Conservation (phyloP, 2,329 filamentous ascomycete species). For the Lasiodiplodia citricola region DNA sequence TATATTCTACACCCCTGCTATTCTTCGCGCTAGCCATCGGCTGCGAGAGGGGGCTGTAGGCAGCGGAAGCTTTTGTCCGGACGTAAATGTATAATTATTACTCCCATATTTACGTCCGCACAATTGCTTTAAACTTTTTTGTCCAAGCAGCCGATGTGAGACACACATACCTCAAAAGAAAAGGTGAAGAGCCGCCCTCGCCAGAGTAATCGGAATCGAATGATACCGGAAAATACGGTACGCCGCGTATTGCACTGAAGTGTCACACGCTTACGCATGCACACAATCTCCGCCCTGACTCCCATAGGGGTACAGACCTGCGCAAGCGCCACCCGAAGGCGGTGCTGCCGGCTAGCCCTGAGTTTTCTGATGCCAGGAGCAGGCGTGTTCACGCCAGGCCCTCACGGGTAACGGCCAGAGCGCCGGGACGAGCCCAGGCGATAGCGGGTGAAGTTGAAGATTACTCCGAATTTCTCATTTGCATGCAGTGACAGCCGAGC, state of each 20-base stretch:
- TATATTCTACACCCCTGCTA: no score
- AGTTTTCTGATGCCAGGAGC: slow-evolving; percentile 92
- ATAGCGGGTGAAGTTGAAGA: slow-evolving; percentile 70
- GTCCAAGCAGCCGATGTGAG: neutral
- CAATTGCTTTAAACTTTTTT: slow-evolving; percentile 30
- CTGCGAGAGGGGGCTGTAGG: no score
- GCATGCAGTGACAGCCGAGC: slow-evolving; percentile 50
- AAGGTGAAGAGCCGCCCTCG: slow-evolving; percentile 73
- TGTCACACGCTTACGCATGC: slow-evolving; percentile 59
- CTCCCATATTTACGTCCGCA: no score
- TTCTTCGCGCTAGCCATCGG: no score
- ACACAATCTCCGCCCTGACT: slow-evolving; percentile 94
- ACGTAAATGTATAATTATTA: no score
- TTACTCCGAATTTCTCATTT: slow-evolving; percentile 99
- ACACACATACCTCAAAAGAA: slow-evolving; percentile 55
- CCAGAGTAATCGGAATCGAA: slow-evolving; percentile 95
- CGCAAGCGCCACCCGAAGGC: slow-evolving; percentile 33
- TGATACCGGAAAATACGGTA: slow-evolving; percentile 66
- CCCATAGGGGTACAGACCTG: slow-evolving; percentile 69
- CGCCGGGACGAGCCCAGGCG: slow-evolving; percentile 39
- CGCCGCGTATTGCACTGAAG: slow-evolving; percentile 97
- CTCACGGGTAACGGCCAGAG: slow-evolving; percentile 74
- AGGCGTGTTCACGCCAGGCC: slow-evolving; percentile 83
- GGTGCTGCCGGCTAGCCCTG: slow-evolving; percentile 60
- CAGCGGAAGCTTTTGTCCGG: no score